Evolutionary conservation across 768 basidiomycete species (phyloP).

Genomic region (Leccinum olivaceopallidum): DNA sequence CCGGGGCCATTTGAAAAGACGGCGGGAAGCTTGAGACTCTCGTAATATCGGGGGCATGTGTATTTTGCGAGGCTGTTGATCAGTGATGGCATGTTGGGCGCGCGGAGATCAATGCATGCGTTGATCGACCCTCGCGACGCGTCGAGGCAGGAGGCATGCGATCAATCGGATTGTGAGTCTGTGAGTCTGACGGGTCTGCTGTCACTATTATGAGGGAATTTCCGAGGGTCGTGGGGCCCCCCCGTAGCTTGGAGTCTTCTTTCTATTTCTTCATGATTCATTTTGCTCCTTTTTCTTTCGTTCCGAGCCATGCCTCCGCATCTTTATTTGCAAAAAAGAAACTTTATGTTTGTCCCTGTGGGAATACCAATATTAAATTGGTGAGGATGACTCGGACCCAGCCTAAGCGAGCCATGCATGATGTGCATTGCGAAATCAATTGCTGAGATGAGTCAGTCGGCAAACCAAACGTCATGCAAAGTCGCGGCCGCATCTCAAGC

Average conservation of each 20-base stretch:
- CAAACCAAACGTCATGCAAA: neutral
- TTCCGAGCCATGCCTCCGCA: no score
- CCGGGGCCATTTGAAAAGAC: conserved; percentile 49
- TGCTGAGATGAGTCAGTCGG: neutral
- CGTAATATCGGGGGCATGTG: neutral
- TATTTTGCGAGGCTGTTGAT: neutral
- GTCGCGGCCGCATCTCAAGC: neutral
- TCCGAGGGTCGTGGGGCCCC: neutral
- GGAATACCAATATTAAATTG: no score
- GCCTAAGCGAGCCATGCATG: neutral
- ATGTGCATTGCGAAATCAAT: neutral
- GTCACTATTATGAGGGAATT: neutral
- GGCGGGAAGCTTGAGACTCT: conserved; percentile 32
- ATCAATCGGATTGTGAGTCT: neutral
- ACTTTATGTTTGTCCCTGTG: no score
- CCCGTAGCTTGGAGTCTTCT: neutral
- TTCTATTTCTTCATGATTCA: neutral
- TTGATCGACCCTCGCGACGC: neutral
- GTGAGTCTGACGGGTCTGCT: neutral
- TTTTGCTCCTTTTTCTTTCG: no score
- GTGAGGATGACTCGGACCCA: no score
- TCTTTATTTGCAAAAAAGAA: no score
- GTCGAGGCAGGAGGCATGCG: neutral
- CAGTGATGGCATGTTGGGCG: neutral
- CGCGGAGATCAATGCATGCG: neutral